phyloP scores from a whole-genome alignment of 805 yeast species.

The Metschnikowia rubicola region DNA sequence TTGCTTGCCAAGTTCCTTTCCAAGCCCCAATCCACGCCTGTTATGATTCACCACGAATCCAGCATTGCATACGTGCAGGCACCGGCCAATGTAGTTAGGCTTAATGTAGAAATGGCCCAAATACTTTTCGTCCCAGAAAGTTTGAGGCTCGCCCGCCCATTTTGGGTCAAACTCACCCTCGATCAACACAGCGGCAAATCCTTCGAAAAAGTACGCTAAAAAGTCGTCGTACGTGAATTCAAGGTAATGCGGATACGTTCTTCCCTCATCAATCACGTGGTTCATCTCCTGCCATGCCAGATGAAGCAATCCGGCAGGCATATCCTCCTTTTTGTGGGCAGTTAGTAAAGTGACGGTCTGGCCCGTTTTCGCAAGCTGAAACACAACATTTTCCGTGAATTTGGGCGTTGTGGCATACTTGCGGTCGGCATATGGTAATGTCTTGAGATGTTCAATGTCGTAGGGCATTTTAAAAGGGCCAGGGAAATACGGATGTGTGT shows the following conservation, averaged over 20 bases:
- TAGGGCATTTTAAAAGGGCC: background rate
- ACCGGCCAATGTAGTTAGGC: conserved; percentile 83
- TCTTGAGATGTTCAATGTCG: conserved; percentile 7
- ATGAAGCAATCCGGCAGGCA: conserved; percentile 50
- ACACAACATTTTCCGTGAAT: conserved; percentile 36
- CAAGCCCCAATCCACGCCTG: conserved; percentile 66
- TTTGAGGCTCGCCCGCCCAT: conserved; percentile 34
- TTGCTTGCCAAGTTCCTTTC: conserved; percentile 61
- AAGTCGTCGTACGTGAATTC: conserved; percentile 48
- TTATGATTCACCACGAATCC: conserved; percentile 69
- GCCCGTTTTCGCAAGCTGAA: conserved; percentile 41
- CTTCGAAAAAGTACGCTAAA: conserved; percentile 60
- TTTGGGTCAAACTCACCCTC: conserved; percentile 27
- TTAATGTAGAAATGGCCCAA: conserved; percentile 78
- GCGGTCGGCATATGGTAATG: conserved; percentile 36
- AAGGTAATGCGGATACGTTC: conserved; percentile 65
- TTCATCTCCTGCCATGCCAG: conserved; percentile 54
- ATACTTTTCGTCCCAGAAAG: conserved; percentile 45
- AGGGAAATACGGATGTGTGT: too few relatives aligned
- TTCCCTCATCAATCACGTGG: conserved; percentile 64
- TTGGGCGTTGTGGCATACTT: conserved; percentile 20
- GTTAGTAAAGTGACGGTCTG: conserved; percentile 58
- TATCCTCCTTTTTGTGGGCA: conserved; percentile 41
- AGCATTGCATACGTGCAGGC: conserved; percentile 84
- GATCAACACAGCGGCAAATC: conserved; percentile 63